Conservation (phyloP, 2,329 filamentous ascomycete species). For the Sordariomycetes sp. region DNA sequence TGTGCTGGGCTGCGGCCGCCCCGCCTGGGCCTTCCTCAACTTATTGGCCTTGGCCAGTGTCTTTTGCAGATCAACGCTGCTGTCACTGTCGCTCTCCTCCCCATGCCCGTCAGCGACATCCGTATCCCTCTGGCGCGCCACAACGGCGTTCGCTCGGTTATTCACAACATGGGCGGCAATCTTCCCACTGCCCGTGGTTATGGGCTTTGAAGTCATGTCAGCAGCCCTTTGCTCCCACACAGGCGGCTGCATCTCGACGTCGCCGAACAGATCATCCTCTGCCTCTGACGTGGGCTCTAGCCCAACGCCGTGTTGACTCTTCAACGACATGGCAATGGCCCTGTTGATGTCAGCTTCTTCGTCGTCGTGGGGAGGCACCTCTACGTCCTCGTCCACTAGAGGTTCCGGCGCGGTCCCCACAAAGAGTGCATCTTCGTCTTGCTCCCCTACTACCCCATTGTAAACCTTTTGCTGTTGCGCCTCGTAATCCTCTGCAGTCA, state of each 20-base stretch:
- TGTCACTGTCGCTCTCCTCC: conserved; percentile 61
- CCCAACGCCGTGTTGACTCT: conserved; percentile 38
- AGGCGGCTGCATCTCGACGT: conserved; percentile 23
- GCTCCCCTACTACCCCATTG: conserved; percentile 6
- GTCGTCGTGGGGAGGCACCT: conserved; percentile 17
- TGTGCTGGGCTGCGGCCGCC: background rate
- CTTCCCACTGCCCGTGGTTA: conserved; percentile 35
- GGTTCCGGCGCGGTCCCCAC: conserved; percentile 17
- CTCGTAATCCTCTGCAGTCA: background rate
- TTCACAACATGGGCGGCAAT: conserved; percentile 66
- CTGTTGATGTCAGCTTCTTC: conserved; percentile 53
- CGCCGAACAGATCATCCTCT: conserved; percentile 32
- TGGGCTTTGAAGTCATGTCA: conserved; percentile 32
- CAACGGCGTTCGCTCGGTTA: conserved; percentile 51
- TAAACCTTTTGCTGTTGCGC: conserved; percentile 15
- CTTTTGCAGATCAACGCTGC: conserved; percentile 68
- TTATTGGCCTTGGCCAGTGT: conserved; percentile 48
- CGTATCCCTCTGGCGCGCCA: conserved; percentile 26
- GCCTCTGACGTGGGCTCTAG: conserved; percentile 10
- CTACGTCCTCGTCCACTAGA: conserved; percentile 6
- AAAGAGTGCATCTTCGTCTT: conserved; percentile 36
- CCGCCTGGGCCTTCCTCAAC: background rate
- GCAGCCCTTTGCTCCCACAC: conserved; percentile 44
- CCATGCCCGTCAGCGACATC: conserved; percentile 13
- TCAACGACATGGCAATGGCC: conserved; percentile 77